phyloP scores from a whole-genome alignment of 352 stramenopile genomes.

The Phytophthora fragariaefolia region DNA sequence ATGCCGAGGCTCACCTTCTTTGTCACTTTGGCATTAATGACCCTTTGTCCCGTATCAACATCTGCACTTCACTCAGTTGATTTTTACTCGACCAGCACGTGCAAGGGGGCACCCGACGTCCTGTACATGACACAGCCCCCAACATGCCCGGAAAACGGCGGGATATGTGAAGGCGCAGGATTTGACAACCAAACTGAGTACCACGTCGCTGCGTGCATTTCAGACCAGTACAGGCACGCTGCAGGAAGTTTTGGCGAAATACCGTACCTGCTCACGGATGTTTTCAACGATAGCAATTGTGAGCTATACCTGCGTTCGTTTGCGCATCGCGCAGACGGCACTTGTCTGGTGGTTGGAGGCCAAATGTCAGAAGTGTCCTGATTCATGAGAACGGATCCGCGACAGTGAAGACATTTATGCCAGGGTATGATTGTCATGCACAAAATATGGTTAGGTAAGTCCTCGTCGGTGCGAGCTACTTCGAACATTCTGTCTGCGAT shows the following conservation, averaged over 20 bases:
- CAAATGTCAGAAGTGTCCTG: not conserved
- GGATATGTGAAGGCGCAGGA: not conserved
- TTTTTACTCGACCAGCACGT: constrained; percentile 1
- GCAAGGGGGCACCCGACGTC: not conserved
- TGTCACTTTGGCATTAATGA: not conserved
- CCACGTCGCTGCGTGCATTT: not conserved
- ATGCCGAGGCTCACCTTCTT: not conserved
- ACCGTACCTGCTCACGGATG: not conserved
- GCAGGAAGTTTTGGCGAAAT: not conserved
- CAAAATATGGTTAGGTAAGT: not conserved
- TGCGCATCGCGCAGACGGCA: not conserved
- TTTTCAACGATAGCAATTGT: constrained; percentile 2
- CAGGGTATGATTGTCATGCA: not conserved
- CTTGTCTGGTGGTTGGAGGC: not conserved
- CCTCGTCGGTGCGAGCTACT: not conserved
- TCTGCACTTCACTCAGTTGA: not conserved
- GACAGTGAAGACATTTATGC: not conserved
- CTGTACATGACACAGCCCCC: not conserved
- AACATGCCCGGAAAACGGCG: not conserved
- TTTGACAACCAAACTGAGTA: constrained; percentile 4
- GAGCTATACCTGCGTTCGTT: not conserved
- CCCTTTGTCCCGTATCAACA: not conserved
- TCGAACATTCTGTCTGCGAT: not conserved
- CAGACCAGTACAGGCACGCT: constrained; percentile 1
- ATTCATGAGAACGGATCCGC: not conserved